phyloP scores from a whole-genome alignment of 768 basidiomycete genomes.

The Suillus alpinus region DNA sequence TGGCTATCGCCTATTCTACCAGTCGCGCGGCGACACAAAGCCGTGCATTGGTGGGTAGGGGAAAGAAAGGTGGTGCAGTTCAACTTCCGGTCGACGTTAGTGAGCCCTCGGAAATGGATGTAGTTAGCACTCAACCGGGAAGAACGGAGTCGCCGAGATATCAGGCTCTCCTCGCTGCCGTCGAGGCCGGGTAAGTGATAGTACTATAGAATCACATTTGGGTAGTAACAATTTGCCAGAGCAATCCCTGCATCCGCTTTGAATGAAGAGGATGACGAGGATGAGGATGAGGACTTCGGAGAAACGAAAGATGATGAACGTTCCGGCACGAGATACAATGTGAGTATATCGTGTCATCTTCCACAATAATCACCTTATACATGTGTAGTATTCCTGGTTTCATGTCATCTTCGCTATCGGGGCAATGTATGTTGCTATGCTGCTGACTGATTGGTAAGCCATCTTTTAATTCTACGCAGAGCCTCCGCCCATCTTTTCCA shows the following conservation, averaged over 20 bases:
- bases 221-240: conserved; percentile 33
- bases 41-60: conserved; percentile 79
- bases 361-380: background rate
- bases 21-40: conserved; percentile 95
- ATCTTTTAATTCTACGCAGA: background rate
- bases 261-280: conserved; percentile 64
- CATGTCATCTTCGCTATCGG: conserved; percentile 96
- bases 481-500: conserved; percentile 5
- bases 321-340: conserved; percentile 91
- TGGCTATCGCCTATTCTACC: conserved; percentile 97
- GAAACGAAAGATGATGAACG: conserved; percentile 91
- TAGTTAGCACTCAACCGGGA: conserved; percentile 82
- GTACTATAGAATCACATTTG: background rate
- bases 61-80: conserved; percentile 61
- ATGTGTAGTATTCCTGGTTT: conserved; percentile 91
- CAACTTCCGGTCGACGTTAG: conserved; percentile 55
- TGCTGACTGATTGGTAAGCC: conserved; percentile 93
- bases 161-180: conserved; percentile 91
- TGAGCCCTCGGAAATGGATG: conserved; percentile 63
- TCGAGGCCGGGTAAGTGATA: conserved; percentile 80
- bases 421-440: conserved; percentile 96
- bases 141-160: conserved; percentile 86
- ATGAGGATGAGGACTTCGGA: conserved; percentile 71
- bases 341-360: conserved; percentile 33
- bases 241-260: conserved; percentile 93